Base-by-base conservation (phyloP, 2,329 filamentous ascomycete genomes). In the Penicillium sp. region DNA sequence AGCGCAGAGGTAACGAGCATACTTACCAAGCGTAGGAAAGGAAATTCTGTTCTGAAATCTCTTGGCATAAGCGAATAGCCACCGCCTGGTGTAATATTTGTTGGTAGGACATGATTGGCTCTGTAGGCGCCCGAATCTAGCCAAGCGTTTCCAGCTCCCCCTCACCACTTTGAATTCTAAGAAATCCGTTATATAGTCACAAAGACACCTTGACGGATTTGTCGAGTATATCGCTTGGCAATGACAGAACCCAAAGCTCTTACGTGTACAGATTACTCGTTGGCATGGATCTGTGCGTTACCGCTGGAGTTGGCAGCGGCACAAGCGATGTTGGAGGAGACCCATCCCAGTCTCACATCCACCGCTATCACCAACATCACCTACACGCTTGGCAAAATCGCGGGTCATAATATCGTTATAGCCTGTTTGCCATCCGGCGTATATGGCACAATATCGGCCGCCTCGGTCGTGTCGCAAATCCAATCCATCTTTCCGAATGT, bases 381-480 rank as follows among this genome's bases (percentile, higher is more conserved):
- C 26, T 71, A 71, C 37, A 62, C 52, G 8, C 52, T 68, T 4
- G 69, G 68, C 3, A 53, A 55, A n/a, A 59, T 71, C n/a, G 49
- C 58, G 11, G 45, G 42, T 8, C 62, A 70, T 46, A 71, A 70
- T 53, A 56, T 70, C 35, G 64, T 68, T 19, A 54, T 71, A n/a
- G 64, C 62, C 7, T 66, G 52, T 52, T 57, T 65, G 26, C 58
- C 54, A 48, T 56, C 43, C 3, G 61, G 65, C 7, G 53, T 54
- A 13, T 58, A 60, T 49, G 65, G 63, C 19, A 67, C 55, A 27
- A 57, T 29, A 9, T 61, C 62, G 3, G 42, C 49, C 3, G 22
- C 53, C 14, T 35, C 14, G 3, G 31, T 56, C 6, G 37, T 22
- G 3, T 14, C 27, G 2, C n/a, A 51, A 14, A 37, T 51, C n/a